Evolutionary conservation across 2,329 filamentous ascomycete species (phyloP).

Genomic region (Aspergillus sp.): DNA sequence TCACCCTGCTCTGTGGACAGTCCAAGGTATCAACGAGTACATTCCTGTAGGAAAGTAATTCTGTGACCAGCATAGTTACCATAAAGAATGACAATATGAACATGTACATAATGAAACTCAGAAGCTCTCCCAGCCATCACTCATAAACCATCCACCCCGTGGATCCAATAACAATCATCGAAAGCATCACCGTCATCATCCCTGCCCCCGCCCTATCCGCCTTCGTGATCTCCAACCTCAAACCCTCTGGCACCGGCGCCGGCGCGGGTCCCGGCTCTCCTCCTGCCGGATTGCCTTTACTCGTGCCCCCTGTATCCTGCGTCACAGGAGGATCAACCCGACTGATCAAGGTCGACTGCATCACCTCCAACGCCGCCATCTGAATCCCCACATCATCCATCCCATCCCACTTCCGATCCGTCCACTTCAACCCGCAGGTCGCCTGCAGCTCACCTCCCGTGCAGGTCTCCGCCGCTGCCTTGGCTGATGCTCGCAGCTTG

Average conservation of each 20-base stretch:
- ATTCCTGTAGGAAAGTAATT: background rate
- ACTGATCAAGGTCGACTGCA: slow-evolving; percentile 37
- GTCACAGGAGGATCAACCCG: slow-evolving; percentile 35
- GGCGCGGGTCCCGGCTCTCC: slow-evolving; percentile 20
- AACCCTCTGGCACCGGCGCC: slow-evolving; percentile 12
- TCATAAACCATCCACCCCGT: slow-evolving; percentile 43
- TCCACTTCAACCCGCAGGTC: slow-evolving; percentile 48
- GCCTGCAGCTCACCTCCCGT: slow-evolving; percentile 46
- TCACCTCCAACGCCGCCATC: slow-evolving; percentile 41
- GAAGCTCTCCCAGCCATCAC: background rate
- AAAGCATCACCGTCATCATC: slow-evolving; percentile 44
- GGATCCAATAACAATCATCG: slow-evolving; percentile 37
- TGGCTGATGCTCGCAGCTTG: slow-evolving; percentile 56
- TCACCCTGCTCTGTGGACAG: background rate
- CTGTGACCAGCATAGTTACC: background rate
- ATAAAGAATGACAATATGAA: no score
- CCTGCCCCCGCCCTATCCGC: slow-evolving; percentile 47
- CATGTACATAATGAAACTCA: no score
- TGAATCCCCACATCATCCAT: slow-evolving; percentile 43
- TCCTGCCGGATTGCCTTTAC: slow-evolving; percentile 35
- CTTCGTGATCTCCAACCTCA: slow-evolving; percentile 29
- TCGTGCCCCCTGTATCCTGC: slow-evolving; percentile 34
- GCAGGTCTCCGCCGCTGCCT: slow-evolving; percentile 58
- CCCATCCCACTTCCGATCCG: slow-evolving; percentile 38
- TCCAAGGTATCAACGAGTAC: background rate